Base-by-base conservation (phyloP, 2,329 filamentous ascomycete genomes). In the Aspergillus fijiensis region DNA sequence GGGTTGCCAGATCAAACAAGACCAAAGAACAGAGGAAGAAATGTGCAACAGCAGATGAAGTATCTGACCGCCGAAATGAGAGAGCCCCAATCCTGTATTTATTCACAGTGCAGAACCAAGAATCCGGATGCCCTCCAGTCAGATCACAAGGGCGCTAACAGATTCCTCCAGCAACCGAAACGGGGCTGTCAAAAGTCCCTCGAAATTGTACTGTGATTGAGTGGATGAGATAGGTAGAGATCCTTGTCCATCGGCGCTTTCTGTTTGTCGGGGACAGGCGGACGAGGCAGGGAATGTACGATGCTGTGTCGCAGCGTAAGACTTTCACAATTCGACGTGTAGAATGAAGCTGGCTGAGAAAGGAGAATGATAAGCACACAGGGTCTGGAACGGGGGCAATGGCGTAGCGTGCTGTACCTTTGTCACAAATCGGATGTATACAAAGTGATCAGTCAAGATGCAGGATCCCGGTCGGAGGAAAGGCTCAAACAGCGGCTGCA, bases 401-500 rank as follows among this genome's bases (percentile, higher is more conserved):
- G 27, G 25, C 11, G 45, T 39, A 29, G 27, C 7, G 27, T 23
- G 23, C n/a, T 56, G 54, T 50, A 49, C 21, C 49, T 57, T 49
- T 29, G 27, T 10, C 39, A 23, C n/a, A 47, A 39, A 57, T 50
- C 27, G 29, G 27, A 50, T 45, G 39, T 45, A 45, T 45, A 45
- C 39, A 3, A 19, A 33, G 25, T n/a, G 54, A 50, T 27, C 31
- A 51, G 49, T 49, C 50, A 49, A 60, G 33, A 39, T 5, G 21
- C 23, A 21, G 25, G 25, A 29, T 56, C 33, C 48, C 23, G 29
- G n/a, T 27, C 58, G 58, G 58, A 63, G 58, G 42, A 49, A 16
- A 48, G 31, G 19, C 11, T 49, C 52, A 48, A 59, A 58, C 55
- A 59, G 58, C 60, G 47, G 53, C 31, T 60, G 57, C 60, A 57